phyloP scores from a whole-genome alignment of 768 basidiomycete genomes.

The Melanogaster broomeanus region DNA sequence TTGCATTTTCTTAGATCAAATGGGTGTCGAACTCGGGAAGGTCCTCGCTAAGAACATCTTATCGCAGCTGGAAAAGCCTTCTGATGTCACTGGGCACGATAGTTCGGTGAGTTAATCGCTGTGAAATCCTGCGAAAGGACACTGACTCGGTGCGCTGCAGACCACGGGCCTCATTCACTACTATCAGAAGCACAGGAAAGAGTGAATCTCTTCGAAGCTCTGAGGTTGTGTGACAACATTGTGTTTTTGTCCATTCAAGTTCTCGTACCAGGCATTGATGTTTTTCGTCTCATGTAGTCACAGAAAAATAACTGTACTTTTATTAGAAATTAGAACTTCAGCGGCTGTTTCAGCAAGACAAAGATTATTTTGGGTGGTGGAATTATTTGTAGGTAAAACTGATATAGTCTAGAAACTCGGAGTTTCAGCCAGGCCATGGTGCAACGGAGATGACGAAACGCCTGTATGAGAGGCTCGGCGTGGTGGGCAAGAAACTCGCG shows the following conservation, averaged over 20 bases:
- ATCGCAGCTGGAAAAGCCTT: constrained; percentile 77
- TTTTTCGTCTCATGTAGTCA: background rate
- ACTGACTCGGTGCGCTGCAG: constrained; percentile 38
- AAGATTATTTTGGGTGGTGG: too few relatives aligned
- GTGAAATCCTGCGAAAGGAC: background rate
- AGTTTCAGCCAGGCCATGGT: too few relatives aligned
- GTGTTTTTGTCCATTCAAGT: constrained; percentile 15
- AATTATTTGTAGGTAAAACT: too few relatives aligned
- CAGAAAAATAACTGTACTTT: constrained; percentile 4
- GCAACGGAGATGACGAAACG: too few relatives aligned
- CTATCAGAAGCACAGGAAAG: constrained; percentile 88
- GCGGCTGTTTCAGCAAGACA: too few relatives aligned
- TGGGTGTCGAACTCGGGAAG: constrained; percentile 99
- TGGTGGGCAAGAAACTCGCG: constrained; percentile 55
- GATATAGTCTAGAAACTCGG: too few relatives aligned
- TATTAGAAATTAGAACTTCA: too few relatives aligned
- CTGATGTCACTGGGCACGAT: constrained; percentile 86
- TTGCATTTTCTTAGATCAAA: constrained; percentile 68
- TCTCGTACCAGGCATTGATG: constrained; percentile 30
- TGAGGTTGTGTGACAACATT: constrained; percentile 34
- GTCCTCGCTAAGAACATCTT: constrained; percentile 97
- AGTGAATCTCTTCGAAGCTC: constrained; percentile 40
- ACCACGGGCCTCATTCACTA: constrained; percentile 97
- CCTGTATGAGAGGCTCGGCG: constrained; percentile 61
- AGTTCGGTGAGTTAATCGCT: constrained; percentile 54